Conservation (phyloP, 805 yeast species). For the Candida taoyuanica region DNA sequence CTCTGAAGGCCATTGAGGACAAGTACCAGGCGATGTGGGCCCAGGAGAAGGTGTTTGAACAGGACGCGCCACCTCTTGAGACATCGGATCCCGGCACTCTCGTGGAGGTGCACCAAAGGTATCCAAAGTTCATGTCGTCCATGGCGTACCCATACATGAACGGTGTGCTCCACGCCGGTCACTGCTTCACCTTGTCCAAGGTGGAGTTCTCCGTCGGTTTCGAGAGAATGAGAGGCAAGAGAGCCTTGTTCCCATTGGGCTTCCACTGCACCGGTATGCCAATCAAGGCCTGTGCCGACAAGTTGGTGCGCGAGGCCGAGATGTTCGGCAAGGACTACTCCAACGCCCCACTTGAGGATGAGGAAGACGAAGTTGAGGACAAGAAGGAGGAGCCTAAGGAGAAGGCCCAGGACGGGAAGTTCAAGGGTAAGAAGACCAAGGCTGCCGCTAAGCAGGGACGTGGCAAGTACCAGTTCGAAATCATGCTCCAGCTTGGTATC, state of each 20-base stretch:
- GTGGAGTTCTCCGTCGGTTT: conserved; percentile 89
- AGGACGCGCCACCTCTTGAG: conserved; percentile 73
- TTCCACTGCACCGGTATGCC: conserved; percentile 99
- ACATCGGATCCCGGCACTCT: conserved; percentile 14
- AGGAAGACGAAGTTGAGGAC: conserved; percentile 38
- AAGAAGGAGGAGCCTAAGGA: conserved; percentile 31
- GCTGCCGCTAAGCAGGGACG: conserved; percentile 92
- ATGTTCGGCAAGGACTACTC: conserved; percentile 79
- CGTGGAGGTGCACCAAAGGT: conserved; percentile 54
- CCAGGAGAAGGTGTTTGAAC: conserved; percentile 78
- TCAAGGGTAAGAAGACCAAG: conserved; percentile 88
- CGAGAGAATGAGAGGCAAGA: conserved; percentile 90
- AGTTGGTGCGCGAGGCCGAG: conserved; percentile 88
- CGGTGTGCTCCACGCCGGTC: conserved; percentile 97
- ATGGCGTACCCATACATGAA: conserved; percentile 96
- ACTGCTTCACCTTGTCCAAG: conserved; percentile 89
- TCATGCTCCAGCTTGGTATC: conserved; percentile 92
- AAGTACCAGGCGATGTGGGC: conserved; percentile 84
- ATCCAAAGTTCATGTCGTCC: conserved; percentile 84
- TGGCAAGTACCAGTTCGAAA: conserved; percentile 92
- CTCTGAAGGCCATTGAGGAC: conserved; percentile 80
- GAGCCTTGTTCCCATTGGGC: conserved; percentile 91
- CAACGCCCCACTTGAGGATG: conserved; percentile 60
- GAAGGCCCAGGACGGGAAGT: conserved; percentile 81
- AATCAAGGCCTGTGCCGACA: conserved; percentile 81